Base-by-base conservation (phyloP, 2,329 filamentous ascomycete species). In the Aureobasidium namibiae region DNA sequence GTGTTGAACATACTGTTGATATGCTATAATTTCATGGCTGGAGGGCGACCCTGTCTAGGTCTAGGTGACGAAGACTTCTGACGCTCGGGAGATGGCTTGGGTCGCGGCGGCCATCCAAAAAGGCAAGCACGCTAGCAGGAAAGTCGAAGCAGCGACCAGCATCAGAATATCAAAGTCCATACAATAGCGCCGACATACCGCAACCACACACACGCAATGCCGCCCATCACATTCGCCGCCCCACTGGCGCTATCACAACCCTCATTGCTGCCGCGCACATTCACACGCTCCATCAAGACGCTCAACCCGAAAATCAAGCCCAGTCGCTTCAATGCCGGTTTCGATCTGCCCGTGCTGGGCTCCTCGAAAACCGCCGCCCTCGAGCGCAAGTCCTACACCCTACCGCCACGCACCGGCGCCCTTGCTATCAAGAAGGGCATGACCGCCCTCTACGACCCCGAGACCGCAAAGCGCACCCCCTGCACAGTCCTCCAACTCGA, bases 401-500 rank as follows among this genome's bases (percentile, higher is more conserved):
- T 84, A 11, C 84, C 85, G 7, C 76, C 82, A 42, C 88, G 94
- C 29, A 86, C 91, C 2, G 94, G 94, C 31, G 86, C 90, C 9
- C 80, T 99, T 48, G 91, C 88, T 13, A 81, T 86, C 71, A 99
- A 99, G 77, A 92, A 92, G 77, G 94, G 94, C 73, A 97, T 99
- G 89, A 95, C 91, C 44, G 92, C 88, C 61, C 76, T 96, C 64
- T 97, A 88, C 80, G 86, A 91, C 69, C 75, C 82, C 0, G 83
- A 85, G 67, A 88, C 89, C 26, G 88, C 89, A 66, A 82, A 82
- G 64, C 86, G 92, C 64, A 88, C 86, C 61, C 82, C 92, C 21
- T 96, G 91, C 78, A 99, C 94, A 14, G 88, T 99, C 56, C 82
- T 99, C 60, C 92, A 97, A 77, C 81, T 99, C 67, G 94, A 99